Evolutionary conservation across 2,329 filamentous ascomycete species (phyloP), one percentile per base, ranked within the genome.

Genomic region (Pestalotiopsis sp.): DNA sequence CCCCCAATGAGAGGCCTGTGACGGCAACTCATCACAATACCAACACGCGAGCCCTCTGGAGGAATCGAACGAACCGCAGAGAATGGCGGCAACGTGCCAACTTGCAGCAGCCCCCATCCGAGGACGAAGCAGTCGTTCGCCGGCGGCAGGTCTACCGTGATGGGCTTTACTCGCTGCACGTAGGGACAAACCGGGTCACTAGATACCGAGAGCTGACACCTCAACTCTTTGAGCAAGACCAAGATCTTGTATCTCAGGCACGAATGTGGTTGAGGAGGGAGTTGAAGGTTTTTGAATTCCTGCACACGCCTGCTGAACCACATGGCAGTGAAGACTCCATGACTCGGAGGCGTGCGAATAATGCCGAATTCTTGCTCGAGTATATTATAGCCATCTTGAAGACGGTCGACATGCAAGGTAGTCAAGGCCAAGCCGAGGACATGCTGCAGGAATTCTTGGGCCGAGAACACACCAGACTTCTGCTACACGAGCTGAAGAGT

Each of bases 311-410:
- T 68, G 76, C 64, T 64, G 74, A 68, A 68, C 59, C 69, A 7
- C 74, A 73, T 58, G 66, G 66, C 12, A 72, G 71, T 38, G 72
- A 72, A 17, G 68, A 74, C 67, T 65, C 70, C 67, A 74, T 74
- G 71, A 72, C 77, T 67, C 66, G 76, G 73, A 82, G 86, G 49
- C 81, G 88, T 56, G 86, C 86, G 4, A 91, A 88, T 72, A 95
- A 95, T 75, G 89, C 92, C 7, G 94, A 97, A 75, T 97, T 95
- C 71, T 80, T 98, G 12, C 86, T 98, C 11, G 93, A 97, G 75
- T 97, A 97, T 78, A 89, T 97, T 66, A 81, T 98, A 56, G 92
- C 92, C 11, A 92, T 98, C 25, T 81, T 98, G 69, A 95, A 93
- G 78, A 93, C 90, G 0, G 89, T 96, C 17, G 94, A 97, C 75